Evolutionary conservation across 768 basidiomycete genomes (phyloP).

Genomic region (Mycena metata): DNA sequence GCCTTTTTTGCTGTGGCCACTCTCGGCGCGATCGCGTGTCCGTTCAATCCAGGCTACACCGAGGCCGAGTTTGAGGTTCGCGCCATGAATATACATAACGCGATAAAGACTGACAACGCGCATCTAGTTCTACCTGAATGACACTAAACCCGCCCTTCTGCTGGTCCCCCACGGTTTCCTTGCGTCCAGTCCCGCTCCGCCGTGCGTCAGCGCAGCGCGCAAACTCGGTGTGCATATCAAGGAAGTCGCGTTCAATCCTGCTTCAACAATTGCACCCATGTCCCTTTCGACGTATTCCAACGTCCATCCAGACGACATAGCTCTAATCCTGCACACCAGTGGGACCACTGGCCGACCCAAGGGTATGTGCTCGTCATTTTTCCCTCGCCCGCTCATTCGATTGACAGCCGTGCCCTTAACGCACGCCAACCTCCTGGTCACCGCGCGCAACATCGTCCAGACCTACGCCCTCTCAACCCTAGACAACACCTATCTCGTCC

Average conservation of each 20-base stretch:
- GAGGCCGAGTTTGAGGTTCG: conserved; percentile 27
- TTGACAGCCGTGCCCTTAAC: conserved; percentile 19
- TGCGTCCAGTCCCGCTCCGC: neutral
- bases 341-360: conserved; percentile 32
- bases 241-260: conserved; percentile 14
- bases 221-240: conserved; percentile 21
- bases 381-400: neutral
- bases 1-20: conserved; percentile 18
- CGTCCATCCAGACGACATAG: conserved; percentile 16
- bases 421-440: conserved; percentile 24
- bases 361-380: neutral
- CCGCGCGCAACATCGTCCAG: conserved; percentile 25
- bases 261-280: neutral
- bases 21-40: conserved; percentile 21
- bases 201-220: conserved; percentile 17
- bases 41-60: conserved; percentile 23
- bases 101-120: neutral
- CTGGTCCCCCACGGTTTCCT: conserved; percentile 23
- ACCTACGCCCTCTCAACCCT: conserved; percentile 17
- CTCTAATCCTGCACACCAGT: conserved; percentile 26
- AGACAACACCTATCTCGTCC: conserved; percentile 29
- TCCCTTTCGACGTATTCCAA: neutral
- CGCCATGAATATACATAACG: too few species aligned
- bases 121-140: conserved; percentile 23
- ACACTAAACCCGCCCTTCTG: conserved; percentile 21